Evolutionary conservation across 352 stramenopile species (phyloP).

Genomic region (Pythium biforme): DNA sequence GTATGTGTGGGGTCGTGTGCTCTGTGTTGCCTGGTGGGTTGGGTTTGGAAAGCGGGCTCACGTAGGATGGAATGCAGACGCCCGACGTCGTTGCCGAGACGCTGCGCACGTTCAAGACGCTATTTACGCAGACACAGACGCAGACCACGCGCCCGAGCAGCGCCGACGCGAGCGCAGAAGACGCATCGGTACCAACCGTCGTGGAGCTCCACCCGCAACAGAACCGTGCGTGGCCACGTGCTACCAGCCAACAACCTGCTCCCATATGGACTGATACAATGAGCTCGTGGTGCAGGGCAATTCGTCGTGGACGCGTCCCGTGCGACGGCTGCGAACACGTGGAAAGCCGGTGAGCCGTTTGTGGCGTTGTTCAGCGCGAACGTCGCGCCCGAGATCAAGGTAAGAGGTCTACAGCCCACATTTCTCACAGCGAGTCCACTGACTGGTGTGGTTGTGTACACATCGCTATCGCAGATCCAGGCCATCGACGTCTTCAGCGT

Average conservation of each 20-base stretch:
- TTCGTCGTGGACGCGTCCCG: constrained; percentile 46
- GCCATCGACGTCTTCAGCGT: constrained; percentile 27
- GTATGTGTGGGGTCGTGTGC: too few relatives aligned
- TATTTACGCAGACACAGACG: constrained; percentile 12
- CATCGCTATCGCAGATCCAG: constrained; percentile 9
- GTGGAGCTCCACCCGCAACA: constrained; percentile 32
- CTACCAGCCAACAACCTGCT: too few relatives aligned
- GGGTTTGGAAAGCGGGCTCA: too few relatives aligned
- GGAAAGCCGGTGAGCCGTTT: constrained; percentile 55
- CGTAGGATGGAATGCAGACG: constrained; percentile 4
- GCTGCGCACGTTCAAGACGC: constrained; percentile 16
- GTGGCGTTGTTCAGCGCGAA: constrained; percentile 32
- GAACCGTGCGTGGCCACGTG: constrained; percentile 37
- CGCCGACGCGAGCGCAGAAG: not conserved
- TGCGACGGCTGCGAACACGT: constrained; percentile 22
- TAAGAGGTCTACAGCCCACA: not conserved
- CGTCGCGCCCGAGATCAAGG: constrained; percentile 26
- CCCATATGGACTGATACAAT: not conserved
- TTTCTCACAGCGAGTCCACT: not conserved
- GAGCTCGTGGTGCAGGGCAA: constrained; percentile 25
- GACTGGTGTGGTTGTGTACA: not conserved
- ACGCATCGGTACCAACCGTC: not conserved
- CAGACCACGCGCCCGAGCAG: not conserved
- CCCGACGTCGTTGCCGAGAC: constrained; percentile 27
- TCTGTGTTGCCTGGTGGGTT: too few relatives aligned